Conservation (phyloP, 208 protist species). For the Endotrypanum monterogeii region DNA sequence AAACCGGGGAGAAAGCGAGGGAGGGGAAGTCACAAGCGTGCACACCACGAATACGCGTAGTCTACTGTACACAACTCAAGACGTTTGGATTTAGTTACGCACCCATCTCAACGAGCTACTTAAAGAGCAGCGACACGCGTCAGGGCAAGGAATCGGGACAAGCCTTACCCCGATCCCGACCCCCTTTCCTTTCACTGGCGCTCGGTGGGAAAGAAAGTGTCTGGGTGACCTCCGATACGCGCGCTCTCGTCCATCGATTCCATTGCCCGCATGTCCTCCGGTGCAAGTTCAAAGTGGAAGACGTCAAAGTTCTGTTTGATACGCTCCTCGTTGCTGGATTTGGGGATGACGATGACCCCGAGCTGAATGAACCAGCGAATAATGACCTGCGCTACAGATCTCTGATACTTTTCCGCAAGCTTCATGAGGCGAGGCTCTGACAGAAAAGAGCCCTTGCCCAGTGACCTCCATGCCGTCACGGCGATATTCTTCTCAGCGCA, state of each 20-base stretch:
- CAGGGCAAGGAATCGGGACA: not conserved
- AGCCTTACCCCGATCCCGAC: too few species aligned
- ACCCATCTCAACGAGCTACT: not conserved
- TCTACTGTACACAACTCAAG: not conserved
- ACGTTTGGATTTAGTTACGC: not conserved
- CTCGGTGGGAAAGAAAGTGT: slow-evolving; percentile 45
- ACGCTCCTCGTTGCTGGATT: slow-evolving; percentile 71
- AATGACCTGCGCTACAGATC: slow-evolving; percentile 66
- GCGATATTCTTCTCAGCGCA: slow-evolving; percentile 74
- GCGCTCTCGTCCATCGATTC: slow-evolving; percentile 47
- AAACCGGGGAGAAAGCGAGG: too few species aligned
- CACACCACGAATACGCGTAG: not conserved
- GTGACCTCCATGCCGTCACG: slow-evolving; percentile 84
- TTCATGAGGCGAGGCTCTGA: slow-evolving; percentile 33
- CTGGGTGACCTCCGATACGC: slow-evolving; percentile 46
- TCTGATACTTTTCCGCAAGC: slow-evolving; percentile 62
- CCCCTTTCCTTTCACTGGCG: not conserved
- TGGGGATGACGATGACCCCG: slow-evolving; percentile 82
- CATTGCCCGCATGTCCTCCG: slow-evolving; percentile 69
- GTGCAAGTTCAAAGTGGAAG: slow-evolving; percentile 83
- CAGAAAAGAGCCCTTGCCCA: slow-evolving; percentile 62
- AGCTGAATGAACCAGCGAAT: slow-evolving; percentile 78
- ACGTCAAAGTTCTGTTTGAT: slow-evolving; percentile 91
- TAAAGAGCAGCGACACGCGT: not conserved
- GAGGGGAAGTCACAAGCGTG: not conserved